Conservation (phyloP, 139 green algal species). For the Ulvella scutata region DNA sequence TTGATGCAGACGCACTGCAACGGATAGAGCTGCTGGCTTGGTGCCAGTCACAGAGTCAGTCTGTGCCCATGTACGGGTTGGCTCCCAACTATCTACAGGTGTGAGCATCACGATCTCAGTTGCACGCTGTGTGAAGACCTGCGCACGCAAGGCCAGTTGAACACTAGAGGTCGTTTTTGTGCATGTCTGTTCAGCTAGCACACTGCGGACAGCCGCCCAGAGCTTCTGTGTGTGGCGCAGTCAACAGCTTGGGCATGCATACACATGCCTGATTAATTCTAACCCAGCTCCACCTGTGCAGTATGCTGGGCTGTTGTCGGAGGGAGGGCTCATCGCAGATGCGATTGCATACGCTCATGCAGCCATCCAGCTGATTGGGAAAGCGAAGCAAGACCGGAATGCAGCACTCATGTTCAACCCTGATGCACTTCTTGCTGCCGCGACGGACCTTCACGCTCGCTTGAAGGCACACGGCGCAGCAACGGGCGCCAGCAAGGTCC, state of each 20-base stretch:
- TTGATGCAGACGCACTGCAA: neutral
- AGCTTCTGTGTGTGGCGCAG: no score
- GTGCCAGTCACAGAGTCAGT: neutral
- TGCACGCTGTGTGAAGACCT: no score
- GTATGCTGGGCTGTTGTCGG: neutral
- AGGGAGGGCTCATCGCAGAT: neutral
- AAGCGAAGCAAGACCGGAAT: neutral
- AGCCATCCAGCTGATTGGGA: neutral
- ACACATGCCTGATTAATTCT: no score
- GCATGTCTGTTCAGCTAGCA: no score
- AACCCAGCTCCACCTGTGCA: no score
- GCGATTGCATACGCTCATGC: neutral
- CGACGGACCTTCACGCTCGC: neutral
- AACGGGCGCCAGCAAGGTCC: neutral
- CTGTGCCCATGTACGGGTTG: neutral
- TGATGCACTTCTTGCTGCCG: neutral
- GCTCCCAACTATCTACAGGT: no score
- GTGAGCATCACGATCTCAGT: no score
- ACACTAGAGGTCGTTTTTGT: no score
- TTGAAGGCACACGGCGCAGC: neutral
- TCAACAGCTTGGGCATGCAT: no score
- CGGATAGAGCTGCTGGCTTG: neutral
- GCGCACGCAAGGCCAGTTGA: no score
- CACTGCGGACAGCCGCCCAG: no score
- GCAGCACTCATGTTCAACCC: neutral